Conservation (phyloP, 2,329 filamentous ascomycete genomes). For the Cytospora piceicola region DNA sequence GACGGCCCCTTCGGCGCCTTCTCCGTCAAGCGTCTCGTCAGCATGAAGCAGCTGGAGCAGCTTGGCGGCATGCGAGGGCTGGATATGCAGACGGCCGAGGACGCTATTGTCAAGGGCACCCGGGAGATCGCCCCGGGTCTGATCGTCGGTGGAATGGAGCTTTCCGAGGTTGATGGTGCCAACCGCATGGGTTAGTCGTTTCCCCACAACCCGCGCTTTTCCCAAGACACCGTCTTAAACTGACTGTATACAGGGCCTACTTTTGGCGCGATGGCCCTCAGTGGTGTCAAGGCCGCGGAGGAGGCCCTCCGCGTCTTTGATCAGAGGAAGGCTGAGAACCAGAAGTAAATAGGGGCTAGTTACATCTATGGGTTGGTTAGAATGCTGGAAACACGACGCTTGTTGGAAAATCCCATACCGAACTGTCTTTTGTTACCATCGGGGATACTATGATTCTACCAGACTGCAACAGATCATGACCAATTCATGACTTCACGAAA, state of each 20-base stretch:
- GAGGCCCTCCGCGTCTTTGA: constrained; percentile 81
- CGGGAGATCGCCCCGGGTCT: constrained; percentile 86
- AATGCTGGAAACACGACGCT: neutral
- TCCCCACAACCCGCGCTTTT: constrained; percentile 71
- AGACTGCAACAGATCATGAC: no score
- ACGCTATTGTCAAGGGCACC: constrained; percentile 91
- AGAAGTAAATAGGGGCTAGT: constrained; percentile 46
- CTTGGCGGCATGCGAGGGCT: constrained; percentile 91
- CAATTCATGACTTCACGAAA: neutral
- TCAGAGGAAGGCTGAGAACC: constrained; percentile 75
- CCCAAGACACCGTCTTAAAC: constrained; percentile 74
- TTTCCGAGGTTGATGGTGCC: constrained; percentile 86
- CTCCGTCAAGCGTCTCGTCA: constrained; percentile 85
- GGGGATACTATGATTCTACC: no score
- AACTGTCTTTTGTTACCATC: neutral
- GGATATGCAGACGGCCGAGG: constrained; percentile 90
- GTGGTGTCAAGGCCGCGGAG: constrained; percentile 88
- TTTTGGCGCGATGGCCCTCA: constrained; percentile 87
- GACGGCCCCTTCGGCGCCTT: constrained; percentile 92
- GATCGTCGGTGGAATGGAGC: constrained; percentile 93
- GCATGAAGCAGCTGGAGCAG: constrained; percentile 81
- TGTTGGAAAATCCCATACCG: neutral
- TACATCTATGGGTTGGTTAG: neutral
- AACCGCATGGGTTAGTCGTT: constrained; percentile 75
- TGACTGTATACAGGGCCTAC: constrained; percentile 59